Evolutionary conservation across 257 asterid genomes (phyloP), one percentile per base, ranked within the genome.

Genomic region (Ilex aquifolium): DNA sequence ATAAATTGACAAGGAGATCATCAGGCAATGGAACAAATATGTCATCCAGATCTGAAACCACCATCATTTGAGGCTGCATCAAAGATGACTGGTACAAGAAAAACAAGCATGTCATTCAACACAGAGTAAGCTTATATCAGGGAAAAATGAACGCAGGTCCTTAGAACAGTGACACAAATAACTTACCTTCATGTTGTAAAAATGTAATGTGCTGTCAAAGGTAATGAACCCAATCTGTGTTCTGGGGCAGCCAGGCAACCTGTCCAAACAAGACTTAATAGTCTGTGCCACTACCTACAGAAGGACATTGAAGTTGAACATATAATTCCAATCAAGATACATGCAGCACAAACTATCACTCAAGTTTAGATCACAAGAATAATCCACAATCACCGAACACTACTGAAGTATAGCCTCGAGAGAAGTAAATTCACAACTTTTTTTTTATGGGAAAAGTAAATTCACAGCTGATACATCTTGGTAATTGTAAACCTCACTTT

Each of bases 1-100:
- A 93, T 77, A 93, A 80, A 81, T 93, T 93, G 81, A 90, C 99
- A 50, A 90, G 90, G 62, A 90, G 96, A 79, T 93, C 97, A 67
- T 93, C 99, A 29, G 97, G 88, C 79, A 83, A 74, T 9, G 78
- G 74, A 13, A 73, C 57, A 68, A 73, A 73, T 52, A 73, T 62
- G 63, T 68, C 74, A 53, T 73, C 78, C 48, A 73, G 67, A 64
- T 73, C 78, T 27, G 78, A 53, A 60, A 73, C 67, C 50, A 68
- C 78, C 78, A 73, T 68, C 78, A 68, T 73, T 46, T 69, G 70
- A 53, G 78, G 78, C 57, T 73, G 78, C 16, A 60, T 61, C 31
- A 75, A 66, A 40, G 73, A 65, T 66, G 76, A 69, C 80, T 69
- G 73, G 60, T 61, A 74, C 70, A 76, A 72, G 52, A 65, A 65